Base-by-base conservation (phyloP, 73 alveolate species). In the Paramecium octaurelia region DNA sequence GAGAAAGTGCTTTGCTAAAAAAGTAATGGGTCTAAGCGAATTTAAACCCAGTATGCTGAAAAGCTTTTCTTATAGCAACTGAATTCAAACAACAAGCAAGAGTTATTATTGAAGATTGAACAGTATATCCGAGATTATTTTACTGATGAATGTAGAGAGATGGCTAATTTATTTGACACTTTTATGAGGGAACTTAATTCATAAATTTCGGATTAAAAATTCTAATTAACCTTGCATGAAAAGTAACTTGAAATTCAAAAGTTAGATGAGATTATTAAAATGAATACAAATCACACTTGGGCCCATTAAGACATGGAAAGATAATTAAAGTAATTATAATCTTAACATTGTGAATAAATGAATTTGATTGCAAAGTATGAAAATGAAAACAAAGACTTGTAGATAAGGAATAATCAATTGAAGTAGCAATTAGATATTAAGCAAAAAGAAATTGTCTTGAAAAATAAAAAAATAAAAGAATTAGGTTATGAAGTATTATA, bases 131-230 rank as follows among this genome's bases (percentile, higher is more conserved):
- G 31, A 24, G 91, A 42, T 12, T 44, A 21, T 20, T 43, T 80
- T 9, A 80, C 46, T 23, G 91, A 80, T 8, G 73, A 80, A 23
- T 43, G 46, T 10, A 80, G 16, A 46, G 91, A 80, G 48, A 31
- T 80, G 73, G 91, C 91, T 18, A 40, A 48, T 23, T 46, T 80
- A 40, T 80, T 80, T 46, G 76, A 46, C 5, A 80, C 91, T 44
- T 80, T 43, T 46, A 80, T 80, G 76, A 80, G 34, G 31, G 91
- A 80, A 46, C 43, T 44, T 11, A 44, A 80, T 11, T 10, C 35
- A 20, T 43, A 80, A 44, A 40, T 80, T 14, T 80, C 70, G 6
- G 75, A 42, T 35, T 46, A 80, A 23, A 23, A 80, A 35, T 23
- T 11, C 29, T 21, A 40, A 24, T 46, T 80, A 12, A 6, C 16